Conservation (phyloP, 768 basidiomycete genomes). For the Gloeostereum incarnatum region DNA sequence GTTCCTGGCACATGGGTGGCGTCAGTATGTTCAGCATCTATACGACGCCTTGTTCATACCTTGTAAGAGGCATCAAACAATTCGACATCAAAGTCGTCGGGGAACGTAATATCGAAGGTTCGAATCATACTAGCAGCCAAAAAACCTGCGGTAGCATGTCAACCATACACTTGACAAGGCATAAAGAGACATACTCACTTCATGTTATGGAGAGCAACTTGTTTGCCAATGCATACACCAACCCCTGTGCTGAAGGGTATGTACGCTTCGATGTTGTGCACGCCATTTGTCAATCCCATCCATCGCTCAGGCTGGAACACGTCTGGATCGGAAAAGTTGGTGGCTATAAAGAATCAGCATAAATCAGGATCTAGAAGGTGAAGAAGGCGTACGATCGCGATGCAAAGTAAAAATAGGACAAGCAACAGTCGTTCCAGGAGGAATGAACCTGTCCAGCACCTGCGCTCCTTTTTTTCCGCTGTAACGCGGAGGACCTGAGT, state of each 20-base stretch:
- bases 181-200: constrained; percentile 2
- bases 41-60: background rate
- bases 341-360: background rate
- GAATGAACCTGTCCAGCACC: background rate
- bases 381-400: background rate
- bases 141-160: background rate
- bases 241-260: background rate
- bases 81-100: background rate
- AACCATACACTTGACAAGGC: too few species aligned
- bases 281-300: background rate
- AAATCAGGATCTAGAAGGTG: background rate
- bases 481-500: constrained; percentile 1
- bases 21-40: background rate
- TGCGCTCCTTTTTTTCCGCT: background rate
- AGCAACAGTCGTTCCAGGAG: background rate
- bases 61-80: constrained; percentile 3
- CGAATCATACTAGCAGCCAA: background rate
- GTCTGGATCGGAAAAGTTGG: constrained; percentile 1
- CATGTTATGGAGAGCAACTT: constrained; percentile 2
- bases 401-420: constrained; percentile 1
- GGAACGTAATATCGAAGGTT: background rate
- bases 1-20: background rate
- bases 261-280: constrained; percentile 2
- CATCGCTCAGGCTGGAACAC: constrained; percentile 1
- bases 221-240: constrained; percentile 4